Conservation (phyloP, 805 yeast species). For the Metschnikowia similis region DNA sequence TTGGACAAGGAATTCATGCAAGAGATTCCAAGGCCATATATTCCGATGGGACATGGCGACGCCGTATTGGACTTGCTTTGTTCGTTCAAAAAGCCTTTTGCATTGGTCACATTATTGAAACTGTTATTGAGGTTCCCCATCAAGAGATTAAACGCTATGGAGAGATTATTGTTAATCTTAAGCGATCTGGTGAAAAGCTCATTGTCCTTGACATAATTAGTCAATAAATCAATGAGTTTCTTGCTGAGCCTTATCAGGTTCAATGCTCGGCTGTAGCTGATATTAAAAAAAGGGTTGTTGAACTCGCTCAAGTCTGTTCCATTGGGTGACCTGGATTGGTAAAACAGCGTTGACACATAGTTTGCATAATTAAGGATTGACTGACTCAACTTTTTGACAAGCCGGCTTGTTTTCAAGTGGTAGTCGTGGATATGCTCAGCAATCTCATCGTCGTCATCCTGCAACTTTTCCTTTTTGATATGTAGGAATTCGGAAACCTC, state of each 20-base stretch:
- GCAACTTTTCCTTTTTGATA: neutral
- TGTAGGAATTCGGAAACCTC: slow-evolving; percentile 24
- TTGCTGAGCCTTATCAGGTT: slow-evolving; percentile 34
- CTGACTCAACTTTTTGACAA: slow-evolving; percentile 32
- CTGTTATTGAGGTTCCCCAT: slow-evolving; percentile 19
- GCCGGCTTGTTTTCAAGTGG: slow-evolving; percentile 36
- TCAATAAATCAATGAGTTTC: slow-evolving; percentile 30
- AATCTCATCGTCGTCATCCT: slow-evolving; percentile 18
- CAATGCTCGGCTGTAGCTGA: slow-evolving; percentile 31
- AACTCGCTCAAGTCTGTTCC: slow-evolving; percentile 10
- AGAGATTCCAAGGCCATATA: slow-evolving; percentile 23
- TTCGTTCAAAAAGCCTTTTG: slow-evolving; percentile 10
- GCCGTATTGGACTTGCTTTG: neutral
- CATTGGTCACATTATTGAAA: slow-evolving; percentile 13
- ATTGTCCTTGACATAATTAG: slow-evolving; percentile 17
- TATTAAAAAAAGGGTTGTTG: slow-evolving; percentile 30
- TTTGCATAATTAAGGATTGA: slow-evolving; percentile 29
- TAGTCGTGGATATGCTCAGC: slow-evolving; percentile 31
- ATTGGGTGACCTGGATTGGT: slow-evolving; percentile 8
- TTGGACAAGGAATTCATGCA: slow-evolving; percentile 20
- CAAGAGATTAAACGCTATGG: slow-evolving; percentile 30
- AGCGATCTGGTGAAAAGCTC: slow-evolving; percentile 28
- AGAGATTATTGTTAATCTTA: slow-evolving; percentile 36
- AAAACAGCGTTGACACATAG: slow-evolving; percentile 21
- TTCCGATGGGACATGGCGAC: neutral